phyloP scores from a whole-genome alignment of 768 basidiomycete genomes.

The Lentinula edodes region DNA sequence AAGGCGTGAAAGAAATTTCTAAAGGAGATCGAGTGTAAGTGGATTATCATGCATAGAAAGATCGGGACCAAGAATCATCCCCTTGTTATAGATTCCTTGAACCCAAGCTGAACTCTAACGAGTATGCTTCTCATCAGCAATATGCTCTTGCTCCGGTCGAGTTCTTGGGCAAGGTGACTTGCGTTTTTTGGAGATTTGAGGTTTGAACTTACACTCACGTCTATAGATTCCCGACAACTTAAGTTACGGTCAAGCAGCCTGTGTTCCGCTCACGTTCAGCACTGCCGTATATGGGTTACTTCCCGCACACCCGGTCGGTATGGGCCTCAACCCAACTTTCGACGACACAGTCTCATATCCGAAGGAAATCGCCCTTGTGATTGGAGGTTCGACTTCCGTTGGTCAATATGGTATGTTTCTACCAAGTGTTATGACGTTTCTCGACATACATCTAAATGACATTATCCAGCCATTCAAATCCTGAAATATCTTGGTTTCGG shows the following conservation, averaged over 20 bases:
- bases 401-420: conserved; percentile 43
- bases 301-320: conserved; percentile 28
- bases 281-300: conserved; percentile 48
- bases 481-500: too few relatives aligned
- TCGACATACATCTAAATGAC: neutral
- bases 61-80: neutral
- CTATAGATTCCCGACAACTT: conserved; percentile 38
- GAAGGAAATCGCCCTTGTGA: conserved; percentile 38
- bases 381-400: conserved; percentile 43
- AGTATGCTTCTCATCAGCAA: conserved; percentile 37
- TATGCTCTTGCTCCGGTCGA: conserved; percentile 35
- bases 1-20: conserved; percentile 41
- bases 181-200: conserved; percentile 1
- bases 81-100: conserved; percentile 28
- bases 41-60: neutral
- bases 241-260: conserved; percentile 42
- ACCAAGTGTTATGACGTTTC: too few relatives aligned
- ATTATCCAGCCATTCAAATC: too few relatives aligned
- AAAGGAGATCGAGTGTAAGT: conserved; percentile 50
- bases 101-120: conserved; percentile 29
- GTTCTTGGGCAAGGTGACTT: conserved; percentile 32
- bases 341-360: conserved; percentile 28
- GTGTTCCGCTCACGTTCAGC: conserved; percentile 41
- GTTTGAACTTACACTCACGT: neutral
- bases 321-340: conserved; percentile 35